Percentiles rank a stretch among this genome's conserved stretches.
Evolutionary conservation across 768 basidiomycete genomes (phyloP).

Genomic region (Rhodotorula toruloides): DNA sequence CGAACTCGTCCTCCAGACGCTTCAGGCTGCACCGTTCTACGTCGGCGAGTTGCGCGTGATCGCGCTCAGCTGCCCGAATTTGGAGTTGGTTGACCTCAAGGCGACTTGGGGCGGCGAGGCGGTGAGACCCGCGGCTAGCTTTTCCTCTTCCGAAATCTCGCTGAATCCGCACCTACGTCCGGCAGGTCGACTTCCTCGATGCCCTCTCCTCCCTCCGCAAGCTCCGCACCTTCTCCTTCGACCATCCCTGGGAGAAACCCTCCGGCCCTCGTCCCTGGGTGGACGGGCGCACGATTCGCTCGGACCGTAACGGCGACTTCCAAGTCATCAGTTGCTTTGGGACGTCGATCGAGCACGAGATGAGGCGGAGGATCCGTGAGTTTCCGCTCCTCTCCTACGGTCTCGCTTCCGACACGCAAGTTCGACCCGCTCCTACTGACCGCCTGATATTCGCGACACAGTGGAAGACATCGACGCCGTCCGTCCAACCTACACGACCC

Average conservation of each 20-base stretch:
- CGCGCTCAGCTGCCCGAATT: no score
- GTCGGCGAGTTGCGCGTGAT: no score
- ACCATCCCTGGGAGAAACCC: conserved; percentile 2
- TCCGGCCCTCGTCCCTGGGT: background rate
- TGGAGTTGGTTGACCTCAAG: background rate
- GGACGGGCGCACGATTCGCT: background rate
- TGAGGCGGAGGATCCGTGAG: background rate
- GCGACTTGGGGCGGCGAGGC: background rate
- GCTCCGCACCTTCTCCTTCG: background rate
- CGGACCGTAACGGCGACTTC: background rate
- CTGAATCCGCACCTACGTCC: no score
- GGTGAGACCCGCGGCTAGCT: background rate
- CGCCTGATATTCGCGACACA: background rate
- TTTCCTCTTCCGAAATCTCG: no score
- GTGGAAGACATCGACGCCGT: background rate
- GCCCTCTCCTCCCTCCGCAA: background rate
- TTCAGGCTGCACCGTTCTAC: no score
- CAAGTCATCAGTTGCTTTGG: background rate
- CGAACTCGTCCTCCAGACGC: no score
- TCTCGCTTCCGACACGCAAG: no score
- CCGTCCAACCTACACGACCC: background rate
- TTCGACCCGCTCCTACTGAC: background rate
- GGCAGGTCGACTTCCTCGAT: background rate
- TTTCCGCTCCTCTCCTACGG: background rate
- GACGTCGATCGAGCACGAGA: background rate